A percentile compares a stretch with the other conserved stretches of the same genome.
Conservation (phyloP, 1,284 basidiomycete genomes). For the Ustilago trichophora region DNA sequence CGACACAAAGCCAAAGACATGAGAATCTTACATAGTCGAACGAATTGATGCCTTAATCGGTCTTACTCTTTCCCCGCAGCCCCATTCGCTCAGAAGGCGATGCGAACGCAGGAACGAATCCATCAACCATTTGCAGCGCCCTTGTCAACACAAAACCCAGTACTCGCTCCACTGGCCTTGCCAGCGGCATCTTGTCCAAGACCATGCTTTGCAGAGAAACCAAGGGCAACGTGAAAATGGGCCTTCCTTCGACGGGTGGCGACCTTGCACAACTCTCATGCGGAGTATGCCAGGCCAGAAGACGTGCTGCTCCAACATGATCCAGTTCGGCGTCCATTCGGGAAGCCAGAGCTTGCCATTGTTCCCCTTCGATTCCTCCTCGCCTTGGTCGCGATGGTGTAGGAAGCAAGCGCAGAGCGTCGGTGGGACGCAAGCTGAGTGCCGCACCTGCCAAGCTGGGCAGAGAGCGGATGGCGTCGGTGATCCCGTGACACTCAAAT, state of each 20-base stretch:
- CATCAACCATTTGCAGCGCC: conserved; percentile 11
- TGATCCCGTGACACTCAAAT: conserved; percentile 17
- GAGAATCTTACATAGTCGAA: no score
- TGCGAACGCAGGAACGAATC: no score
- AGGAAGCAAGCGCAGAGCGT: conserved; percentile 3
- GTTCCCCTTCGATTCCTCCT: not conserved
- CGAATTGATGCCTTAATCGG: no score
- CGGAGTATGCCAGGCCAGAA: conserved; percentile 23
- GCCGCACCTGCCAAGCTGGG: conserved; percentile 4
- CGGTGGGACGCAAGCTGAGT: conserved; percentile 7
- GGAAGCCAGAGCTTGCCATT: conserved; percentile 28
- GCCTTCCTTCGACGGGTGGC: not conserved
- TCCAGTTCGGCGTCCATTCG: conserved; percentile 37
- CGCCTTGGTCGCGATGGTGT: no score
- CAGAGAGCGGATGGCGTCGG: conserved; percentile 2
- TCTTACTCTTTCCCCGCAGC: conserved; percentile 12
- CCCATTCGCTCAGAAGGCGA: conserved; percentile 10
- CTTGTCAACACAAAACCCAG: conserved; percentile 3
- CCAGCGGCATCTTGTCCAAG: conserved; percentile 11
- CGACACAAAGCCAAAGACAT: no score
- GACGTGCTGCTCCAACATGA: conserved; percentile 19
- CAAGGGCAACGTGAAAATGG: conserved; percentile 1
- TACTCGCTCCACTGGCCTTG: not conserved
- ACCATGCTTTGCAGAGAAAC: conserved; percentile 2
- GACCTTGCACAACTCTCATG: conserved; percentile 30